A percentile compares a stretch with the other conserved stretches of the same genome.
Evolutionary conservation across 2,329 filamentous ascomycete species (phyloP).

Genomic region (Exophiala xenobiotica): DNA sequence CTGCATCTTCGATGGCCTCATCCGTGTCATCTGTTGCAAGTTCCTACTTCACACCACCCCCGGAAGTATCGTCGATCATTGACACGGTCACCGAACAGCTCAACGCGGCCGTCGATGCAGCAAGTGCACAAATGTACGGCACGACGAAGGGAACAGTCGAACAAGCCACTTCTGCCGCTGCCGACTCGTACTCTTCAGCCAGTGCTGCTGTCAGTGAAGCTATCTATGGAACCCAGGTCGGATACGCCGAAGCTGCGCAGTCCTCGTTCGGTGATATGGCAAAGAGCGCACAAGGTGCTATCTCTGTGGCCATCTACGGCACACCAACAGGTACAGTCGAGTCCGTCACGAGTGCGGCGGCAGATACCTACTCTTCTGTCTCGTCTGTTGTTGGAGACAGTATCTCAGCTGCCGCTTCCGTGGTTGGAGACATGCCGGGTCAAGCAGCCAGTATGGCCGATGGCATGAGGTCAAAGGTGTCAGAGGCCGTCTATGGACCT

Average conservation of each 20-base stretch:
- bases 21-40: constrained; percentile 38
- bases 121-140: constrained; percentile 58
- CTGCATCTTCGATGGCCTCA: constrained; percentile 35
- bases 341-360: constrained; percentile 45
- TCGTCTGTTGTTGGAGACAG: constrained; percentile 48
- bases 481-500: constrained; percentile 49
- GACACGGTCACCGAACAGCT: constrained; percentile 58
- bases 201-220: constrained; percentile 49
- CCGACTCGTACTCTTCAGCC: constrained; percentile 53
- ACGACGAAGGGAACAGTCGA: constrained; percentile 55
- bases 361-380: constrained; percentile 45
- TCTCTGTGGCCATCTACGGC: constrained; percentile 59
- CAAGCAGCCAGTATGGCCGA: constrained; percentile 27
- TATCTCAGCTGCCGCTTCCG: constrained; percentile 33
- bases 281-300: constrained; percentile 54
- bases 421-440: constrained; percentile 25
- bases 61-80: constrained; percentile 58
- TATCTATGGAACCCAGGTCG: constrained; percentile 55
- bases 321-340: constrained; percentile 51
- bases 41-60: constrained; percentile 52
- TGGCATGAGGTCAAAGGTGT: constrained; percentile 35
- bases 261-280: constrained; percentile 55
- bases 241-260: constrained; percentile 55
- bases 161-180: constrained; percentile 54
- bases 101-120: constrained; percentile 59